Conservation (phyloP, 2,329 filamentous ascomycete genomes). For the Phialophora tarda region DNA sequence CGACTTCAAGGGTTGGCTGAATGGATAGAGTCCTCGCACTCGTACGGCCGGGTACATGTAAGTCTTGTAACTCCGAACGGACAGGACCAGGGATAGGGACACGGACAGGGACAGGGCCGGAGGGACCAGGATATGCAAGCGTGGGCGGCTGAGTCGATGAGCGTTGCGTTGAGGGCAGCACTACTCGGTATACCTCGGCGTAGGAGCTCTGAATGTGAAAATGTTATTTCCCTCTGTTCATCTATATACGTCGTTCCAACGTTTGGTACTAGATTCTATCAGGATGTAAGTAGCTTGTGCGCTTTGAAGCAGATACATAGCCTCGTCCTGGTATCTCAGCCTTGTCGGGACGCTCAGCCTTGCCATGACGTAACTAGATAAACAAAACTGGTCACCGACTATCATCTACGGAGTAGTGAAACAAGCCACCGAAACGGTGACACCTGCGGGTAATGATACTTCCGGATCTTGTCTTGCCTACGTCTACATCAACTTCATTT, state of each 20-base stretch:
- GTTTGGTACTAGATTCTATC: not conserved
- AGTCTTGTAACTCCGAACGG: not conserved
- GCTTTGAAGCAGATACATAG: not conserved
- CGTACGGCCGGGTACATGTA: not conserved
- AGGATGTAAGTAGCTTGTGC: too few species aligned
- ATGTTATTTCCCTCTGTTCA: not conserved
- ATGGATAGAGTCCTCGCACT: not conserved
- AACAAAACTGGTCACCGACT: not conserved
- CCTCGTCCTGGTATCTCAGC: not conserved
- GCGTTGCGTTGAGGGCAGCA: not conserved
- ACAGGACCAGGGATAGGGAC: not conserved
- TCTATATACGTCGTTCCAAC: not conserved
- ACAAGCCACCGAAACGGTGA: not conserved
- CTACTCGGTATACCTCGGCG: not conserved
- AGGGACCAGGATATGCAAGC: not conserved
- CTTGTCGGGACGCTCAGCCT: not conserved
- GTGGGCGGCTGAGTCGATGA: not conserved
- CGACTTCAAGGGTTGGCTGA: not conserved
- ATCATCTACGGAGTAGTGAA: not conserved
- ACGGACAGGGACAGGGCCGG: not conserved
- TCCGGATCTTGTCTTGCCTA: not conserved
- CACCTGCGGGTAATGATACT: not conserved
- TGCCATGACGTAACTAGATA: slow-evolving; percentile 3
- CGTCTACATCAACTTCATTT: not conserved
- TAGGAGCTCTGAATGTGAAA: not conserved